Evolutionary conservation across 345 rosid genomes (phyloP).

Genomic region (Cochlearia excelsa): DNA sequence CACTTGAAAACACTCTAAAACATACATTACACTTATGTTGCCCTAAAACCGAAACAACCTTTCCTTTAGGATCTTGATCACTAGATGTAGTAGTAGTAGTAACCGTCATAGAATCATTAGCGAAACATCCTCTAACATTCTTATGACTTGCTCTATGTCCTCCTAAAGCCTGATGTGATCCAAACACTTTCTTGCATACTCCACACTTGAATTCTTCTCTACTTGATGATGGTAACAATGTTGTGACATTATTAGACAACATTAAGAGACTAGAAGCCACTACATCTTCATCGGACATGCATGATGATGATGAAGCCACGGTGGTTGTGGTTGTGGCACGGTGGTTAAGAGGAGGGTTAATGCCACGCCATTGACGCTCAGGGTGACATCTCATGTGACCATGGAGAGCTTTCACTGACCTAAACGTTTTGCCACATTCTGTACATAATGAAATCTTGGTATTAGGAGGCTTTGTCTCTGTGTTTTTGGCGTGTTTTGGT

Average conservation of each 20-base stretch:
- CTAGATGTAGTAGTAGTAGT: constrained; percentile 9
- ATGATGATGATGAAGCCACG: constrained; percentile 23
- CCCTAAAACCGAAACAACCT: constrained; percentile 35
- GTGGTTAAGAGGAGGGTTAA: constrained; percentile 58
- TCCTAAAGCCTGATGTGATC: constrained; percentile 85
- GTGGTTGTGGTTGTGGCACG: constrained; percentile 24
- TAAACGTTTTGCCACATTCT: constrained; percentile 87
- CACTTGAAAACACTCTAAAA: constrained; percentile 54
- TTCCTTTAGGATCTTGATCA: constrained; percentile 26
- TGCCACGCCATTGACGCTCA: constrained; percentile 81
- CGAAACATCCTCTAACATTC: constrained; percentile 78
- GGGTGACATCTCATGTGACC: constrained; percentile 99
- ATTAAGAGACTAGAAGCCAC: constrained; percentile 65
- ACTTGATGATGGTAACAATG: background rate
- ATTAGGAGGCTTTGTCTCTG: constrained; percentile 71
- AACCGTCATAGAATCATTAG: constrained; percentile 37
- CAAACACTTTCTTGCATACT: constrained; percentile 80
- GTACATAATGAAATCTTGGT: constrained; percentile 66
- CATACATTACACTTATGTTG: constrained; percentile 62
- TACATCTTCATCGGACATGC: constrained; percentile 60
- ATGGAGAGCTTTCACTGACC: constrained; percentile 89
- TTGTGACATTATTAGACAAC: constrained; percentile 38
- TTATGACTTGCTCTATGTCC: constrained; percentile 88
- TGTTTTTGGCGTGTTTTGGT: constrained; percentile 52
- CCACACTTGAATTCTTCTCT: constrained; percentile 58